Evolutionary conservation across 2,329 filamentous ascomycete genomes (phyloP), one percentile per base, ranked within the genome.

Genomic region (Exophiala lecanii-corni): DNA sequence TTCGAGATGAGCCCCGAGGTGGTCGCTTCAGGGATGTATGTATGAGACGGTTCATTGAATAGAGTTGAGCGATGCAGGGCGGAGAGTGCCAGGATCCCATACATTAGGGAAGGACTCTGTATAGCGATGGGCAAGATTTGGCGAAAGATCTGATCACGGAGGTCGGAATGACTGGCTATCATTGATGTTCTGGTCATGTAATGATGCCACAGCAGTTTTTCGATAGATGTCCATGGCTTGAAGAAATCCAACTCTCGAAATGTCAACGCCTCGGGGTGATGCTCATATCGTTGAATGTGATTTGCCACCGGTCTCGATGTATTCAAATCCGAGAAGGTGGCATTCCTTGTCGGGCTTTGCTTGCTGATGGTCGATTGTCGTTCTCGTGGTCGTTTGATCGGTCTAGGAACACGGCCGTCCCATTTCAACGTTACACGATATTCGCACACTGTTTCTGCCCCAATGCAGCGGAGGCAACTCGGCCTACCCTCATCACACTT

Each of bases 51-150:
- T 36, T 62, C 63, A 35, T 61, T 57, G 30, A 64, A 39, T n/a
- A 43, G 45, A 12, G 64, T 61, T 41, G 63, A 59, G 2, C 67
- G 58, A 42, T 70, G 67, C 16, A 70, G 63, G 9, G 66, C 66
- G 2, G 67, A 67, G 16, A 69, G 57, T 1, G 67, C 66, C 41
- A 66, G 63, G 15, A 65, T 70, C 15, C 65, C 66, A 47, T 68
- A 65, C 17, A 69, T 57, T 37, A 70, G 55, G 1, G 66, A 66
- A 2, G 64, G 66, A 7, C 61, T 68, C 39, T 67, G 62, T 2
- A 68, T 55, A 16, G 64, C 66, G 65, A 69, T 68, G 2, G 67
- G 66, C n/a, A 70, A 55, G 10, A 69, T 59, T 60, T 67, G 62
- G 15, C 59, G 57, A 50, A 66, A 69, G 36, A 69, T 65, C 39